Base-by-base conservation (phyloP, 208 protist genomes). In the Trypanosoma conorhini region DNA sequence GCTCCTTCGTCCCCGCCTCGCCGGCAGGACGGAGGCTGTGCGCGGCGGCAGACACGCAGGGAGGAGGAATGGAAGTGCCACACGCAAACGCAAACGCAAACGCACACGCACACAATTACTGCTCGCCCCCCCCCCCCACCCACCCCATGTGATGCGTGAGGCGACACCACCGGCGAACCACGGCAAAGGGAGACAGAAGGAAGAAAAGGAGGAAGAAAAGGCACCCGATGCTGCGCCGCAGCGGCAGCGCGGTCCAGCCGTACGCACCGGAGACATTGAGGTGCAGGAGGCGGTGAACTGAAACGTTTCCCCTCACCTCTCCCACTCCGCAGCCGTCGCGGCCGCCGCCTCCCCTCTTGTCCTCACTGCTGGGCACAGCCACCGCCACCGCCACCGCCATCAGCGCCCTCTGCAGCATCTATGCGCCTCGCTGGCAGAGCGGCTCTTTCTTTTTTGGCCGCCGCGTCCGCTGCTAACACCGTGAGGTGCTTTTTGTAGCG, bases 401-500 rank as follows among this genome's bases (percentile, higher is more conserved):
- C 17, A 77, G 56, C 0, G 67, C 58, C 50, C 76, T 74, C 80
- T 78, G 48, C 24, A 13, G 86, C 77, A 55, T 91, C 78, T 4
- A 86, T 51, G 15, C 89, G 75, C 75, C 83, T 92, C 10, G 89
- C 82, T 24, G 87, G 86, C 54, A 94, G 67, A 4, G 88, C 77
- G 13, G 75, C 73, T 28, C 94, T 60, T 76, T 96, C 89, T 60
- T 96, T 95, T 66, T 88, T 86, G 46, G 88, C 81, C 19, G 68
- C 72, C 26, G 79, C 77, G 73, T 98, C 94, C 15, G 76, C 82
- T 10, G 84, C 82, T 42, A 96, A 70, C 13, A 97, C 72, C 4
- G 81, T 76, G 13, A 93, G 60, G 40, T 84, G 95, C 71, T 98
- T 98, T 73, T 86, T 93, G 76, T 98, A 98, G 51, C 87, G 73